Base-by-base conservation (phyloP, 2,329 filamentous ascomycete species). In the Nemania sp. region DNA sequence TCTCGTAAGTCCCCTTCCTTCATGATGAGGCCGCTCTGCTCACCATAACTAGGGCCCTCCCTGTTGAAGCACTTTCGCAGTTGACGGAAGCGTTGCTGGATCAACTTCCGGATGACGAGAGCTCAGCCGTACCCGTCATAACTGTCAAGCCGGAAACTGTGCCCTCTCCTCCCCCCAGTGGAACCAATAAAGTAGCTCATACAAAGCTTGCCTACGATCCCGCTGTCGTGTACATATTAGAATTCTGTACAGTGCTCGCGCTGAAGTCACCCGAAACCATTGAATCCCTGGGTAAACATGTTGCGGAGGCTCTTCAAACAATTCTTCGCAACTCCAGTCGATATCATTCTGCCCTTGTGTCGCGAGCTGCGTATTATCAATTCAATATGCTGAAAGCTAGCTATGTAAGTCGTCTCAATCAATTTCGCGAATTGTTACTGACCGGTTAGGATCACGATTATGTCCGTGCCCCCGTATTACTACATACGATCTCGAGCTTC, bases 401-500 rank as follows among this genome's bases (percentile, higher is more conserved):
- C 75, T 95, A 96, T 72, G 89, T 92, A 80, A 75, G 88, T 76
- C 41, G 14, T 39, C 17, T 24, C n/a, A 14, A n/a, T n/a, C n/a
- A 15, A 14, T 20, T 24, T 24, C 34, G 15, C 9, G 14, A 3
- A 6, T 6, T n/a, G 2, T 2, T 34, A 22, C 66, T 72, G 54
- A 70, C 68, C 54, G 60, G 63, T 23, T 61, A 92, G 88, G 89
- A 96, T 62, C 84, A 93, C 65, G 90, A 95, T 65, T 96, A 94
- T 70, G 86, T 97, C 66, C 90, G 94, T 52, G 90, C 92, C 1
- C 94, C 94, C 1, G 89, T 97, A 45, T 82, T 97, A 6, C 81
- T 99, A 11, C 94, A 99, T 70, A 88, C 88, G 1, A 91, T 99
- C 57, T 95, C 92, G 1, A 91, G 87, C 59, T 90, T 97, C 66